A percentile compares a stretch with the other conserved stretches of the same genome.
Conservation (phyloP, 2,329 filamentous ascomycete species). For the Alternaria postmessia region DNA sequence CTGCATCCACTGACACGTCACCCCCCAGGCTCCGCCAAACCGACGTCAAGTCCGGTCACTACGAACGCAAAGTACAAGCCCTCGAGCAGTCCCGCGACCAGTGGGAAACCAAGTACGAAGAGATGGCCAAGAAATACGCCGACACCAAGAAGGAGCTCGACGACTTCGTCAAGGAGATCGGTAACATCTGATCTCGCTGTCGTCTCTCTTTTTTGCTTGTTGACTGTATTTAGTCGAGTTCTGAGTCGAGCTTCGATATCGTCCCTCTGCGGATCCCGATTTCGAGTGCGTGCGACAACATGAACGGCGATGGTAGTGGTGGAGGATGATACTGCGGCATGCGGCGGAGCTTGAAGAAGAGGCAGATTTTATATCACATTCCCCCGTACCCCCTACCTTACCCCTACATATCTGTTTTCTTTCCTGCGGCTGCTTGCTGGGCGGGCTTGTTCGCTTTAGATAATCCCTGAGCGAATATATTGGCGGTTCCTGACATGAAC, state of each 20-base stretch:
- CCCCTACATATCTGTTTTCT: slow-evolving; percentile 39
- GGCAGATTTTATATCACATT: slow-evolving; percentile 27
- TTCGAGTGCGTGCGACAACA: slow-evolving; percentile 26
- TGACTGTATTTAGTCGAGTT: slow-evolving; percentile 38
- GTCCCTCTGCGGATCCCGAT: slow-evolving; percentile 17
- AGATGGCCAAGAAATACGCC: slow-evolving; percentile 90
- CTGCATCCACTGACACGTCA: slow-evolving; percentile 30
- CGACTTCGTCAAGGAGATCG: slow-evolving; percentile 89
- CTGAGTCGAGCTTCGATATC: slow-evolving; percentile 31
- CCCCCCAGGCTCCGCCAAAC: slow-evolving; percentile 87
- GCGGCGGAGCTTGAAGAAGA: slow-evolving; percentile 18
- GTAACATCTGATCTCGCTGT: slow-evolving; percentile 76
- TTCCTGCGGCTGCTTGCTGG: slow-evolving; percentile 38
- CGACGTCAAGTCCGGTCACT: slow-evolving; percentile 98
- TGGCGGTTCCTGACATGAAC: slow-evolving; percentile 22
- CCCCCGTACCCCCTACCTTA: slow-evolving; percentile 20
- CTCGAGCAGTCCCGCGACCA: slow-evolving; percentile 90
- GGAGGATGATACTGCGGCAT: slow-evolving; percentile 21
- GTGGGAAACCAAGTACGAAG: slow-evolving; percentile 98
- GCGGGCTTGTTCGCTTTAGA: slow-evolving; percentile 41
- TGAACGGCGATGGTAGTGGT: background rate
- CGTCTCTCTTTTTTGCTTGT: slow-evolving; percentile 41
- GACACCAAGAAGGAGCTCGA: slow-evolving; percentile 88
- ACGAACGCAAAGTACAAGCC: slow-evolving; percentile 98
- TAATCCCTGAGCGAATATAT: slow-evolving; percentile 44